phyloP scores from a whole-genome alignment of 441 rosid species.

The Flueggea neowawraea region DNA sequence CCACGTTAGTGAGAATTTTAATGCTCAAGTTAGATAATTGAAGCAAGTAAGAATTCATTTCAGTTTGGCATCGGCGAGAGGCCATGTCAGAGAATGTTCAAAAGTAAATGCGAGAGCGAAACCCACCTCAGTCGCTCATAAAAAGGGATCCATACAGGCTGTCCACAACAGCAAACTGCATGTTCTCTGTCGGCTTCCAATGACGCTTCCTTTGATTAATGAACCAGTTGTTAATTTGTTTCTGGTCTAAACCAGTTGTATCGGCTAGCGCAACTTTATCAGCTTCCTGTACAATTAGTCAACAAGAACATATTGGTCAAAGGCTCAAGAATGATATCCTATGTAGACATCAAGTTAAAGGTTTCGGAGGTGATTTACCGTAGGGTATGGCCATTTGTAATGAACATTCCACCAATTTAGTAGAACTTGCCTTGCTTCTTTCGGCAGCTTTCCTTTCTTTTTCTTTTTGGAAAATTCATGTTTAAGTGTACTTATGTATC shows the following conservation, averaged over 20 bases:
- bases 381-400: conserved; percentile 72
- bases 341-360: not conserved
- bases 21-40: too few species aligned
- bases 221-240: too few species aligned
- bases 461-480: conserved; percentile 55
- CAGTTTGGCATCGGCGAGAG: too few species aligned
- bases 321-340: not conserved
- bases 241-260: conserved; percentile 43
- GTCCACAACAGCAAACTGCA: conserved; percentile 47
- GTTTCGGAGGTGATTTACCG: conserved; percentile 33
- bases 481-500: conserved; percentile 45
- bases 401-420: conserved; percentile 69
- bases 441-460: conserved; percentile 63
- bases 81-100: conserved; percentile 10
- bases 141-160: conserved; percentile 27
- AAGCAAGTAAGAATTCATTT: too few species aligned
- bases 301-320: too few species aligned
- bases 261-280: conserved; percentile 51
- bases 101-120: not conserved
- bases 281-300: conserved; percentile 32
- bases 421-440: conserved; percentile 44
- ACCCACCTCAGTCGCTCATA: conserved; percentile 15
- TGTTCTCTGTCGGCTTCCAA: conserved; percentile 57
- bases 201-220: conserved; percentile 44
- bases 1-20: too few species aligned